Conservation (phyloP, 495 filamentous ascomycete genomes). For the Xylaria scruposa region DNA sequence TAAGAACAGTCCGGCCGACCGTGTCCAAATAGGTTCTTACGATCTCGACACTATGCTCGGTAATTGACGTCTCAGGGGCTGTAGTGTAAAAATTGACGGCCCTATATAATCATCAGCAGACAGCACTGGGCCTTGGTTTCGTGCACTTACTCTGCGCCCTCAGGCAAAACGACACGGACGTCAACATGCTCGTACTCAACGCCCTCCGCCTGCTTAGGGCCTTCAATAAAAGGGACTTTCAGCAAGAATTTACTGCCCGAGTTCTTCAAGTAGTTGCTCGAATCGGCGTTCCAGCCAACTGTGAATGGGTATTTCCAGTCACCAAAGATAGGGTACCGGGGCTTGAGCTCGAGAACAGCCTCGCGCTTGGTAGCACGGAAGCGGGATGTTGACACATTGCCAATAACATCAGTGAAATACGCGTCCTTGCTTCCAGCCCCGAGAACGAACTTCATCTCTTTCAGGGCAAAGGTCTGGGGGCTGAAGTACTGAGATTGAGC, state of each 20-base stretch:
- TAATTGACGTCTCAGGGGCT: constrained; percentile 64
- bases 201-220: constrained; percentile 82
- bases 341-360: constrained; percentile 85
- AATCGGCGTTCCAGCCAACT: constrained; percentile 90
- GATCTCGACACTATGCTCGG: constrained; percentile 56
- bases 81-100: constrained; percentile 72
- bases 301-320: constrained; percentile 98
- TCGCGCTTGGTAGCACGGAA: constrained; percentile 82
- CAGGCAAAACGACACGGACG: constrained; percentile 83
- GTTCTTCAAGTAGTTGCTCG: constrained; percentile 73
- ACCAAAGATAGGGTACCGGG: constrained; percentile 91
- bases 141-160: constrained; percentile 79
- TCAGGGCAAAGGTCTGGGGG: constrained; percentile 75
- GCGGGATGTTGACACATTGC: constrained; percentile 92
- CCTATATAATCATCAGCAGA: constrained; percentile 49
- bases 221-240: constrained; percentile 95
- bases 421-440: constrained; percentile 77
- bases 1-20: constrained; percentile 81
- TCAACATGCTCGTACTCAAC: constrained; percentile 83
- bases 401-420: constrained; percentile 96
- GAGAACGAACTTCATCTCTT: constrained; percentile 81
- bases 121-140: not conserved
- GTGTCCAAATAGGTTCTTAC: constrained; percentile 92
- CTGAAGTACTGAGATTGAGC: constrained; percentile 77
- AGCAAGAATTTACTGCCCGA: constrained; percentile 75